Percentiles rank a stretch among this genome's conserved stretches.
phyloP scores from a whole-genome alignment of 768 basidiomycete species.

The Podaxis sp. region DNA sequence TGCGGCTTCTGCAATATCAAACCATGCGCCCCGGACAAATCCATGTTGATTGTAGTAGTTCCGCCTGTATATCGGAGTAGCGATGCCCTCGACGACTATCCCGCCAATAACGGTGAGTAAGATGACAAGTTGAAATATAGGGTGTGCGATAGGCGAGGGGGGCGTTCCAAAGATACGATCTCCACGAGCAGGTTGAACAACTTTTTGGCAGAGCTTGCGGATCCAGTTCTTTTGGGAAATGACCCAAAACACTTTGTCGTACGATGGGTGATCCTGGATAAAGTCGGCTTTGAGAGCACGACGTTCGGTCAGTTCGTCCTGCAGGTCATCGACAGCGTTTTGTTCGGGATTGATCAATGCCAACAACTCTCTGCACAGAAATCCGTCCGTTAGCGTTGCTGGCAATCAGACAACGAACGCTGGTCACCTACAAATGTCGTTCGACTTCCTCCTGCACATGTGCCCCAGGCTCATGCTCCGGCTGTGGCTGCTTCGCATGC shows the following conservation, averaged over 20 bases:
- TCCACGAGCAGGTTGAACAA: conserved; percentile 79
- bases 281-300: conserved; percentile 81
- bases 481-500: conserved; percentile 25
- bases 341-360: conserved; percentile 57
- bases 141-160: conserved; percentile 58
- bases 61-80: conserved; percentile 81
- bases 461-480: conserved; percentile 24
- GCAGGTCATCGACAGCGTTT: conserved; percentile 43
- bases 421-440: conserved; percentile 57
- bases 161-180: conserved; percentile 84
- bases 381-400: neutral
- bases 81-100: conserved; percentile 76
- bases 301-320: conserved; percentile 64
- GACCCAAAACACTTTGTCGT: conserved; percentile 87
- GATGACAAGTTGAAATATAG: conserved; percentile 71
- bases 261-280: conserved; percentile 83
- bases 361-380: conserved; percentile 55
- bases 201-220: conserved; percentile 72
- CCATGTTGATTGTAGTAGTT: conserved; percentile 62
- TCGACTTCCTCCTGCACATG: conserved; percentile 61
- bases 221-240: conserved; percentile 76
- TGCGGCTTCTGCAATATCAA: conserved; percentile 71
- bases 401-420: neutral
- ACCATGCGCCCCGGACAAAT: conserved; percentile 72
- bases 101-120: conserved; percentile 75